Evolutionary conservation across 257 asterid species (phyloP).

Genomic region (Nicotiana obtusifolia): DNA sequence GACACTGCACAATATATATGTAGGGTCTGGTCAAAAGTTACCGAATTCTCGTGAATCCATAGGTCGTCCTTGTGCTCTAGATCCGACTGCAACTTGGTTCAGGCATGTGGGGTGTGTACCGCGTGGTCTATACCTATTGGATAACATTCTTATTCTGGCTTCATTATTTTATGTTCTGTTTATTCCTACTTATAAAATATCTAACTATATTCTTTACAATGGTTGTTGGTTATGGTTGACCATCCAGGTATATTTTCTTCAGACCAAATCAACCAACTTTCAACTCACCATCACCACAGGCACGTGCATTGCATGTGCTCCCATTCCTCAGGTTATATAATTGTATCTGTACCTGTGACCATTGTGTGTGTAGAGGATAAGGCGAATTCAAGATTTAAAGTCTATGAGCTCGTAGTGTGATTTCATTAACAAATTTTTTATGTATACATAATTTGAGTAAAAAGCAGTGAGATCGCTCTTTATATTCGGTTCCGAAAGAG

Average conservation of each 20-base stretch:
- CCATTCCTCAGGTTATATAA: slow-evolving; percentile 7
- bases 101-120: background rate
- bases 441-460: too few relatives aligned
- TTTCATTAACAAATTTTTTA: too few relatives aligned
- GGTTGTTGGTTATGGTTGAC: background rate
- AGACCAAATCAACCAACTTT: slow-evolving; percentile 10
- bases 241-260: slow-evolving; percentile 5
- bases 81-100: background rate
- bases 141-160: background rate
- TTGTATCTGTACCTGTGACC: background rate
- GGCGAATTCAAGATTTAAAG: background rate
- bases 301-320: slow-evolving; percentile 35
- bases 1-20: too few relatives aligned
- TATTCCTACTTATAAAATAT: background rate
- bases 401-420: too few relatives aligned
- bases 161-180: background rate
- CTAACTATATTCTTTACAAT: background rate
- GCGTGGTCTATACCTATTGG: background rate
- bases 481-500: too few relatives aligned
- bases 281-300: slow-evolving; percentile 8
- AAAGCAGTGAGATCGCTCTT: too few relatives aligned
- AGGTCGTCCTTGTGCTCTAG: too few relatives aligned
- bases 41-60: too few relatives aligned
- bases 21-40: too few relatives aligned
- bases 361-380: background rate